Evolutionary conservation across 2,329 filamentous ascomycete genomes (phyloP).

Genomic region (Fusarium phyllophilum): DNA sequence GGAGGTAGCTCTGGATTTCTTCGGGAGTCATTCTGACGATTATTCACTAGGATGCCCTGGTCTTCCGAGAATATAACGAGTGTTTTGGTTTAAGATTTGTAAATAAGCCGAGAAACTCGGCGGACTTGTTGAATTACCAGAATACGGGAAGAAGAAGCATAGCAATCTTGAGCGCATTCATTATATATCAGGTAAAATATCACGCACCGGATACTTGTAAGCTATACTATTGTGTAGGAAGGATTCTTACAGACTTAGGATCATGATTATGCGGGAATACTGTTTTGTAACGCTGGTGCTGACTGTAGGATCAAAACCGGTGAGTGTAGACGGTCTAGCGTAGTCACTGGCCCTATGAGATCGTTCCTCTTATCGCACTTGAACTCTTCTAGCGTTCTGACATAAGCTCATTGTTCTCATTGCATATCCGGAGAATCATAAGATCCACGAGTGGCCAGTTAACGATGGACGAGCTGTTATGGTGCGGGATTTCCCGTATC

Average conservation of each 20-base stretch:
- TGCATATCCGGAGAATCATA: neutral
- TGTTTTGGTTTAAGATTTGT: accelerated
- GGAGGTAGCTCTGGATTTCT: neutral
- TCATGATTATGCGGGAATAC: neutral
- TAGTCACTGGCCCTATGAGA: neutral
- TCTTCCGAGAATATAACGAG: neutral
- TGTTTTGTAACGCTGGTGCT: neutral
- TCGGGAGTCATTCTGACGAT: neutral
- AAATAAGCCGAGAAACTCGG: too few relatives aligned
- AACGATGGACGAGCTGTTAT: neutral
- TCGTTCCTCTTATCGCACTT: neutral
- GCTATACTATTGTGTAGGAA: neutral
- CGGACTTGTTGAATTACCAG: neutral
- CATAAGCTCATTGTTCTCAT: neutral
- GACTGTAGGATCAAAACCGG: neutral
- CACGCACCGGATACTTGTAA: neutral
- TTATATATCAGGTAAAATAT: accelerated
- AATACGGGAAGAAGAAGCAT: neutral
- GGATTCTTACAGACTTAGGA: neutral
- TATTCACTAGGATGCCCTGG: accelerated
- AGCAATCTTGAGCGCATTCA: accelerated
- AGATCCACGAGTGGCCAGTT: neutral
- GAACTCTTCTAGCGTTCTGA: neutral
- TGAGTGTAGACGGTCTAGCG: neutral
- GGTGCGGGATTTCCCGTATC: neutral